Conservation (phyloP, 495 filamentous ascomycete genomes). For the Talaromyces thailandensis region DNA sequence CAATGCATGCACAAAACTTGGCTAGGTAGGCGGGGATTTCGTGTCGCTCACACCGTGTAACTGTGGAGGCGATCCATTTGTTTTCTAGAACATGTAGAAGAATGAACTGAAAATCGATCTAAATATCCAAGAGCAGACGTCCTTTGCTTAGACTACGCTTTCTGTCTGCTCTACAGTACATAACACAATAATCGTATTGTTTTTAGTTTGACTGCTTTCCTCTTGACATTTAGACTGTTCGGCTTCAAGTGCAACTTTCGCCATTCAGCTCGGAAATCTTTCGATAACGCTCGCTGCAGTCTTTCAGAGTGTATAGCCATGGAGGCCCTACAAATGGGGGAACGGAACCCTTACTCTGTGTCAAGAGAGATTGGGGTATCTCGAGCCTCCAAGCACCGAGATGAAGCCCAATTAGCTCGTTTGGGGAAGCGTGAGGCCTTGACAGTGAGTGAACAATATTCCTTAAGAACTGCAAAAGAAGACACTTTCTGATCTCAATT, state of each 20-base stretch:
- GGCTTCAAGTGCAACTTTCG: neutral
- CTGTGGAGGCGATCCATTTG: neutral
- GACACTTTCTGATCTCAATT: neutral
- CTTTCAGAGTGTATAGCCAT: neutral
- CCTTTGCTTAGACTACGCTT: neutral
- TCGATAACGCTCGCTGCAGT: neutral
- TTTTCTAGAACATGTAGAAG: neutral
- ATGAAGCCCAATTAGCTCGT: constrained; percentile 32
- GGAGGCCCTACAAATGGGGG: neutral
- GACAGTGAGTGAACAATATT: constrained; percentile 19
- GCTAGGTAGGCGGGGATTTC: neutral
- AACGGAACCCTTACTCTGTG: neutral
- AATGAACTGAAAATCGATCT: neutral
- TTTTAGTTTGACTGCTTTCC: neutral
- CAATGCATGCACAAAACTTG: neutral
- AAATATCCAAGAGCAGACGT: neutral
- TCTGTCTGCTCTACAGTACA: neutral
- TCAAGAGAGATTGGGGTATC: constrained; percentile 9
- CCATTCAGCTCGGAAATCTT: neutral
- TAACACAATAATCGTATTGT: neutral
- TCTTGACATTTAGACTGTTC: neutral
- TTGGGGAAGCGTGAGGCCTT: constrained; percentile 45
- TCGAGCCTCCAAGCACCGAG: constrained; percentile 17
- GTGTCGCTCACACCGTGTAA: neutral
- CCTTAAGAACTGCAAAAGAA: constrained; percentile 1